Evolutionary conservation across 2,329 filamentous ascomycete species (phyloP), one percentile per base, ranked within the genome.

Genomic region (Hirsutella minnesotensis): DNA sequence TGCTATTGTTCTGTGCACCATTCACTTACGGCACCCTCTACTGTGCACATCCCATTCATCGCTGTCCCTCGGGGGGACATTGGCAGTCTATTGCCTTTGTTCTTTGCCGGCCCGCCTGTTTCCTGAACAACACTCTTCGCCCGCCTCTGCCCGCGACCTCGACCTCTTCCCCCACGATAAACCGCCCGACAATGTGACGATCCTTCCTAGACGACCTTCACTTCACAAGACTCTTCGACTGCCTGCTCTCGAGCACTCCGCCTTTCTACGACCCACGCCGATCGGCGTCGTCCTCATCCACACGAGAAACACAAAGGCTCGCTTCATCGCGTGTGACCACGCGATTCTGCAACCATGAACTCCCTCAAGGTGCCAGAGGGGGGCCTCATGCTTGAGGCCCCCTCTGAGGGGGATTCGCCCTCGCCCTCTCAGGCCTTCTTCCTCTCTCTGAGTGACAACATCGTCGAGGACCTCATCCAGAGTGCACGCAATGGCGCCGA

Each of bases 381-480:
- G 51, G 77, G 77, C 61, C 63, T 81, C 58, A 61, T 68, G 56
- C 65, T 81, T 59, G 72, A 73, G 55, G 68, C 68, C 60, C 65
- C 70, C 48, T 62, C 68, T 49, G 52, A 53, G 36, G 65, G 67
- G 41, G 56, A 62, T 43, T 62, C 65, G 41, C 59, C 63, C 44
- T 60, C 73, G 31, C 72, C 71, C 9, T 63, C 66, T 24, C 74
- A 79, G 53, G 73, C 72, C 27, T 75, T 81, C 54, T 69, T 73
- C 48, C 61, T 82, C 44, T 70, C 65, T n/a, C 60, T 82, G 47
- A 70, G 65, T 51, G 70, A 79, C 55, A 65, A 64, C 55, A 65
- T 77, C 41, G 72, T 82, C 52, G 73, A 79, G 56, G 68, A 75
- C 47, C 74, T 82, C 70, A 79, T 82, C 50, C 68, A 67, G 57